Percentiles rank a stretch among this genome's conserved stretches.
These are phyloP conservation scores for Hyphodiscus sp. DNA, from an alignment of 2,329 filamentous ascomycete species.

Conservation along the genomic window DNA sequence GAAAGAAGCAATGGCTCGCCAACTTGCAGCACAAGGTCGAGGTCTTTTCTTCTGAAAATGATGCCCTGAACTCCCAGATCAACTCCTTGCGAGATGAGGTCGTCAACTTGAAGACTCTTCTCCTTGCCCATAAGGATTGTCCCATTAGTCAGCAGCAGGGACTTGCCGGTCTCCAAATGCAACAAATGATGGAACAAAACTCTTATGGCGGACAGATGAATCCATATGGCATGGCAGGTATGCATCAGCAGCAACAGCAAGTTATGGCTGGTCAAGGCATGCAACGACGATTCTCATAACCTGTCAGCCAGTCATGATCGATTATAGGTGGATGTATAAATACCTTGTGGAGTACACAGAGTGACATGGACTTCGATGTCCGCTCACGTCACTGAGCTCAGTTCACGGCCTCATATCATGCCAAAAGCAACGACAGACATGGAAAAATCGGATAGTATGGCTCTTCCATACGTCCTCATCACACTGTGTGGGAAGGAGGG, in stretches of 20 bases:
- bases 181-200: conserved; percentile 33
- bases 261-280: conserved; percentile 16
- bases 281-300: conserved; percentile 18
- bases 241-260: conserved; percentile 17
- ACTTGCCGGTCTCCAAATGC: conserved; percentile 22
- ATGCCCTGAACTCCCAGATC: conserved; percentile 76
- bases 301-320: neutral
- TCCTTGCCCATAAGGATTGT: conserved; percentile 94
- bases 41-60: conserved; percentile 86
- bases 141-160: conserved; percentile 86
- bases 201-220: conserved; percentile 19
- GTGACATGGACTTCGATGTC: neutral
- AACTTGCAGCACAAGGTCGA: conserved; percentile 95
- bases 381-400: neutral
- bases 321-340: neutral
- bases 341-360: neutral
- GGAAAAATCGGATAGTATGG: neutral
- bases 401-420: neutral
- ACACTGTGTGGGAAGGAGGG: neutral
- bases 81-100: conserved; percentile 84
- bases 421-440: neutral
- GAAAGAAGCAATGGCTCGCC: conserved; percentile 98
- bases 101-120: conserved; percentile 85
- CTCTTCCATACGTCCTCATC: neutral
- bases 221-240: conserved; percentile 22